Evolutionary conservation across 1,284 basidiomycete species (phyloP).

Genomic region (Leccinum subrobustum): DNA sequence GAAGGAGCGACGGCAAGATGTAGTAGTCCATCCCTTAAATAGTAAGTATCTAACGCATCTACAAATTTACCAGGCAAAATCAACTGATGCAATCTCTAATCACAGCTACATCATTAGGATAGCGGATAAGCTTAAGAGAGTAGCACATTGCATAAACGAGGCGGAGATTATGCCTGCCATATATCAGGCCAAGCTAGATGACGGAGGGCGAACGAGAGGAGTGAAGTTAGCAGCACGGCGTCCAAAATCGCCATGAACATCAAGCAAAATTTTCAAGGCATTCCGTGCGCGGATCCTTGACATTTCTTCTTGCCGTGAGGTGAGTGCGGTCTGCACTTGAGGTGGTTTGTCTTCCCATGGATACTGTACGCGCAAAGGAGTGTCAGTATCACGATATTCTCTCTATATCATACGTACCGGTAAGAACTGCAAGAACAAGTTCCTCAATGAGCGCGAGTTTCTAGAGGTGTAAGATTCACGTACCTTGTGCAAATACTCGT

Average conservation of each 20-base stretch:
- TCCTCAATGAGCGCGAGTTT: not conserved
- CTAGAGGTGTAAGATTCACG: conserved; percentile 10
- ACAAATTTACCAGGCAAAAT: not conserved
- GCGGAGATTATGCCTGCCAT: not conserved
- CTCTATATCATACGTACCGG: conserved; percentile 54
- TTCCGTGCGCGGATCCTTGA: conserved; percentile 87
- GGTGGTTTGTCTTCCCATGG: conserved; percentile 69
- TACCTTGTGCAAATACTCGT: conserved; percentile 79
- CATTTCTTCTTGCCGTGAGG: conserved; percentile 76
- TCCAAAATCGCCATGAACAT: conserved; percentile 83
- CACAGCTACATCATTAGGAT: conserved; percentile 20
- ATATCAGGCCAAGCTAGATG: conserved; percentile 32
- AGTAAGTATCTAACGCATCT: conserved; percentile 5
- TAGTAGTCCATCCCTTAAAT: not conserved
- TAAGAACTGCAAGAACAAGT: conserved; percentile 44
- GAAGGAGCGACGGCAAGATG: conserved; percentile 1
- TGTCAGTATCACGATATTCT: conserved; percentile 8
- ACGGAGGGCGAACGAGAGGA: conserved; percentile 38
- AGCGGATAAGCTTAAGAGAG: conserved; percentile 14
- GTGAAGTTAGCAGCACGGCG: conserved; percentile 42
- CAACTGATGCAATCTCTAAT: conserved; percentile 6
- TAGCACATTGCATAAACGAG: not conserved
- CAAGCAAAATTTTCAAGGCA: conserved; percentile 86
- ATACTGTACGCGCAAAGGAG: conserved; percentile 48
- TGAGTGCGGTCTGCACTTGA: conserved; percentile 68